Conservation (phyloP, 2,329 filamentous ascomycete genomes). For the Talaromyces pinophilus region DNA sequence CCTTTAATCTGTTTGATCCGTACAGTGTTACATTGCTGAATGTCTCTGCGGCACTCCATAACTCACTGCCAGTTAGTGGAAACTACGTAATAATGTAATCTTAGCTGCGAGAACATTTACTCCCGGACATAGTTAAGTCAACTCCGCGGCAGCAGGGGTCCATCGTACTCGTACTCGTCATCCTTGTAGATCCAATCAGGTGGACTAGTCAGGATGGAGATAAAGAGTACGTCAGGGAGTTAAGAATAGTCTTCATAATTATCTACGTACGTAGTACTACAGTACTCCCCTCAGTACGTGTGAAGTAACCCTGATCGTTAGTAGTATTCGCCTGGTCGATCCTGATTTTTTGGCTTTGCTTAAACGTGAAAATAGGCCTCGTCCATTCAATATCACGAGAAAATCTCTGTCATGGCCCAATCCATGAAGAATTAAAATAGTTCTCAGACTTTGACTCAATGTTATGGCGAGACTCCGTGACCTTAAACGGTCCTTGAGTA, state of each 20-base stretch:
- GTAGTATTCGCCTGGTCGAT: neutral
- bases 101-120: too few species aligned
- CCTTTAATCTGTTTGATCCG: neutral
- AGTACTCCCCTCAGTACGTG: too few species aligned
- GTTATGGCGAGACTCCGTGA: neutral
- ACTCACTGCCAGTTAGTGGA: too few species aligned
- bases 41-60: neutral
- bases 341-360: neutral
- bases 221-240: neutral
- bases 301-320: too few species aligned
- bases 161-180: neutral
- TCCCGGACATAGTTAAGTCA: neutral
- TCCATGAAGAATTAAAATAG: too few species aligned
- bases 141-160: neutral
- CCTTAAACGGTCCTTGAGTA: neutral
- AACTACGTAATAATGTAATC: too few species aligned
- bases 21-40: neutral
- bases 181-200: neutral
- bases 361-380: neutral
- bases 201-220: neutral
- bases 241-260: neutral
- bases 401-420: neutral
- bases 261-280: too few species aligned
- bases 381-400: neutral
- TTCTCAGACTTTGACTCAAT: neutral